These are phyloP conservation scores for Thalassiosira sp. DNA, from an alignment of 352 stramenopile genomes.

Conservation along the genomic window DNA sequence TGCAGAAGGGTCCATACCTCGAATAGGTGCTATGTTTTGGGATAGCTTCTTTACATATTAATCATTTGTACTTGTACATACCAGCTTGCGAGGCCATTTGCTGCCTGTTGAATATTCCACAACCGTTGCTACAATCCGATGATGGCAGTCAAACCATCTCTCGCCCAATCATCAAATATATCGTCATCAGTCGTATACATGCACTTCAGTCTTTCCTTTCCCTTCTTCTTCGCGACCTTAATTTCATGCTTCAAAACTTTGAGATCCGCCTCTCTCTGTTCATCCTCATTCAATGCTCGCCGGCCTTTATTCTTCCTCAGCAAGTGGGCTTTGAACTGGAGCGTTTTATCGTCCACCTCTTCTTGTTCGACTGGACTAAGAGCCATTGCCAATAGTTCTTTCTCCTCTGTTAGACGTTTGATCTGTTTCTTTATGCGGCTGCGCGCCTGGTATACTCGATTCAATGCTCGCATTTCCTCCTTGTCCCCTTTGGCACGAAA, in stretches of 20 bases:
- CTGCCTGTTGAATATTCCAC: no score
- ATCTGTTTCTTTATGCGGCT: not conserved
- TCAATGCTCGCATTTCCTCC: not conserved
- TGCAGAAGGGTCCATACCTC: no score
- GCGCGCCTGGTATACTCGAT: not conserved
- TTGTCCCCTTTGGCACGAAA: not conserved
- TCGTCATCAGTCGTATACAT: no score
- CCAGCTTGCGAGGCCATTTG: no score
- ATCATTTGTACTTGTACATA: no score
- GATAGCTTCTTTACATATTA: no score
- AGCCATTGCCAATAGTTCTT: not conserved
- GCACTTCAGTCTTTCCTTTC: no score
- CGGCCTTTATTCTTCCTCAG: not conserved
- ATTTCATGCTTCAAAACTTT: not conserved
- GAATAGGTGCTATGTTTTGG: no score
- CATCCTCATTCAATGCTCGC: not conserved
- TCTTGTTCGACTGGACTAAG: not conserved
- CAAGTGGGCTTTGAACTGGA: not conserved
- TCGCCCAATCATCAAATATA: no score
- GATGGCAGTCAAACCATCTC: no score
- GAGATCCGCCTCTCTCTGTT: not conserved
- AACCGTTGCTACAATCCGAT: no score
- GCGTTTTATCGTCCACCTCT: not conserved
- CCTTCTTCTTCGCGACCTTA: not conserved
- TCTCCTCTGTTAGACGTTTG: not conserved